Conservation (phyloP, 2,329 filamentous ascomycete genomes). For the Fusarium phyllophilum region DNA sequence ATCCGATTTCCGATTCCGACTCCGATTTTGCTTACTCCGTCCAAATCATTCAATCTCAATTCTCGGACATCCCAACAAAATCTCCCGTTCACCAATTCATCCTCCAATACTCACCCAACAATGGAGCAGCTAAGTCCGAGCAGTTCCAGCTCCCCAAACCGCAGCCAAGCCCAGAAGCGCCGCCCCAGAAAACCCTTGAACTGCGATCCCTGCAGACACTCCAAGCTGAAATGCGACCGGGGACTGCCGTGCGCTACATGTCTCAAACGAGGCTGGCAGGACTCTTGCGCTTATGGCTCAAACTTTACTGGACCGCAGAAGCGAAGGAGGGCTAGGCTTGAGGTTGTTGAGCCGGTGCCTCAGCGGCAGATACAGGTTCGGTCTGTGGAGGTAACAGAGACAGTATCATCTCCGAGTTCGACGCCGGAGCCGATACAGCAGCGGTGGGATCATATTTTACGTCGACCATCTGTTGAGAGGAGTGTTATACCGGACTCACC, state of each 20-base stretch:
- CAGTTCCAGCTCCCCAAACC: background rate
- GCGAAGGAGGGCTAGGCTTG: accelerated
- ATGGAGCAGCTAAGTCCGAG: conserved; percentile 5
- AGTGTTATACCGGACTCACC: background rate
- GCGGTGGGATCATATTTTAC: conserved; percentile 5
- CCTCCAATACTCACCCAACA: accelerated
- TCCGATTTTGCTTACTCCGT: background rate
- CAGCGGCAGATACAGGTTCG: background rate
- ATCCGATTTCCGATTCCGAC: background rate
- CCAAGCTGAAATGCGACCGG: conserved; percentile 20
- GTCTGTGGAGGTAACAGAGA: background rate
- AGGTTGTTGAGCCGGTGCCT: background rate
- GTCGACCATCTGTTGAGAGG: conserved; percentile 1
- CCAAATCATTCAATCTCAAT: background rate
- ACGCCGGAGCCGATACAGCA: conserved; percentile 12
- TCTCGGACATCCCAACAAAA: background rate
- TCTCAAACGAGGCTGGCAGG: conserved; percentile 17
- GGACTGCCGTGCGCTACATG: conserved; percentile 11
- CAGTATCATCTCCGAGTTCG: background rate
- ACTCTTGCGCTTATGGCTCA: background rate
- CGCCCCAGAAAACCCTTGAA: conserved; percentile 16
- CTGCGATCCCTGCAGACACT: conserved; percentile 19
- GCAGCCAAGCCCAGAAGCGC: background rate
- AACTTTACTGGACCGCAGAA: background rate
- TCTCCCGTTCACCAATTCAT: too few species aligned